Evolutionary conservation across 148 eudicot species (phyloP), one percentile per base, ranked within the genome.

Genomic region (Rhododendron vialii): DNA sequence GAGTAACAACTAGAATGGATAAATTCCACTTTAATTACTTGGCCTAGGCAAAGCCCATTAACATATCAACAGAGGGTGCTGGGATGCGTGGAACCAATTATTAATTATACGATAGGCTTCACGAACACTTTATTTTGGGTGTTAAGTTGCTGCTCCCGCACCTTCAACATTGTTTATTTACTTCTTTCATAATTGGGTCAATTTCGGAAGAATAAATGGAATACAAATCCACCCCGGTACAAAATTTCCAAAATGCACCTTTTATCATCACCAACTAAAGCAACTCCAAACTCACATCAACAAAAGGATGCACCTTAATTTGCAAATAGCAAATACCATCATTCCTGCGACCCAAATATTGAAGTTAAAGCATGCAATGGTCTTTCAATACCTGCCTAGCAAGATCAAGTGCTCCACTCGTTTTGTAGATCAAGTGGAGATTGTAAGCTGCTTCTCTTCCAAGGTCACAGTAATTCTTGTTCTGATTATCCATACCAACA

Each of bases 361-460:
- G 2, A 20, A 82, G 3, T 92, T 85, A 93, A 41, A 93, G 33
- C 15, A 88, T 85, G 87, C 96, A 91, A 85, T 94, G 86, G 86
- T 96, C 95, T 84, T 86, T 93, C 82, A 95, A 87, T 79, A 96
- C 86, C 91, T 96, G 99, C 87, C 99, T 93, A 11, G 99, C 98
- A 84, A 96, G 97, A 91, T 94, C 96, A 86, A 88, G 18, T 0
- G 98, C 93, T 61, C 98, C 98, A 53, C 98, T 95, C 43, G 86
- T 93, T 87, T 93, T 94, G 87, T 95, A 96, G 53, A 96, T 96
- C 88, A 95, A 86, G 84, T 95, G 99, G 87, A 96, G 86, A 87
- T 96, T 96, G 86, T 90, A 93, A 45, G 99, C 98, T 13, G 98
- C 99, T 91, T 96, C 99, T 88, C 98, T 90, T 47, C 96, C 93